These are phyloP conservation scores for Diplodia sapinea DNA, from an alignment of 2,329 filamentous ascomycete species.

Conservation along the genomic window DNA sequence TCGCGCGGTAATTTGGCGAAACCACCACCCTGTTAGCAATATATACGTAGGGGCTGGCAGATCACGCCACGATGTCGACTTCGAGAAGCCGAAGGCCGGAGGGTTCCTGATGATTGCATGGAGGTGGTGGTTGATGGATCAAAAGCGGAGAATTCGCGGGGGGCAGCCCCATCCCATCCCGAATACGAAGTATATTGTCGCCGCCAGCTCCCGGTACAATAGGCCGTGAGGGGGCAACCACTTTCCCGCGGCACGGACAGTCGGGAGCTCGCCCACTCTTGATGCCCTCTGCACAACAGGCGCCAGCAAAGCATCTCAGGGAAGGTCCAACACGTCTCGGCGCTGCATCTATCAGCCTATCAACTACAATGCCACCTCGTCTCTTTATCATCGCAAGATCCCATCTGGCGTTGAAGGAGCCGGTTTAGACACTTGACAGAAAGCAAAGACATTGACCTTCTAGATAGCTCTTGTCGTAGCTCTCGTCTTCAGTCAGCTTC, in stretches of 20 bases:
- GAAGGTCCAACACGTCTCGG: conserved; percentile 25
- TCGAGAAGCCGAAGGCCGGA: background rate
- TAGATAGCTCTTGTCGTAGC: background rate
- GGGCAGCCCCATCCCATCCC: background rate
- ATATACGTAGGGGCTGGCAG: background rate
- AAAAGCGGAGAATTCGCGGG: conserved; percentile 10
- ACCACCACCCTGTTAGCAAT: background rate
- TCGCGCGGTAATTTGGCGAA: background rate
- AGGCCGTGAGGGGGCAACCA: background rate
- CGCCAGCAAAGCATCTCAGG: background rate
- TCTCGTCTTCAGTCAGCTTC: background rate
- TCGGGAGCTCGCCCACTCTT: conserved; percentile 18
- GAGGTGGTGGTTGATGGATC: background rate
- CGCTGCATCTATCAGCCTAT: conserved; percentile 17
- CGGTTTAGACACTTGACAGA: background rate
- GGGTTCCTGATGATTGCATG: background rate
- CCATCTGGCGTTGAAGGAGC: background rate
- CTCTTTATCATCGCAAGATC: background rate
- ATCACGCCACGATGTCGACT: conserved; percentile 10
- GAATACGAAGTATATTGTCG: conserved; percentile 6
- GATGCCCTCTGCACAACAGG: background rate
- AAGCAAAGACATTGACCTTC: background rate
- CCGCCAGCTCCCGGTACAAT: background rate
- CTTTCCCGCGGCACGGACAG: background rate
- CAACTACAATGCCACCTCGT: background rate